Evolutionary conservation across 495 filamentous ascomycete species (phyloP), one percentile per base, ranked within the genome.

Genomic region (Xylaria flabelliformis): DNA sequence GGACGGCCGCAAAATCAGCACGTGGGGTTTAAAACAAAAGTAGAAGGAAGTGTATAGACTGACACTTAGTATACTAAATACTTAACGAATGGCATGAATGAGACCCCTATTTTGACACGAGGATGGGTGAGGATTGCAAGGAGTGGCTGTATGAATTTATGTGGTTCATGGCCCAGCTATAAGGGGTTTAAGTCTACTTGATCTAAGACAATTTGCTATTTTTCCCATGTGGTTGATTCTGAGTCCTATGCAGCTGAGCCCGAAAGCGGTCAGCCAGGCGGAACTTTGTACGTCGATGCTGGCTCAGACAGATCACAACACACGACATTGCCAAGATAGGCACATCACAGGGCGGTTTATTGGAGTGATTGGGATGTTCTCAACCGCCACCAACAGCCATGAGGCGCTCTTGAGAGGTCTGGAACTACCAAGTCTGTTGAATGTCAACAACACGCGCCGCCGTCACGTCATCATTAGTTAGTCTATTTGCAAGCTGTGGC

Each of bases 1-100:
- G 64, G 55, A 73, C 64, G 65, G 71, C 71, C 56, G 15, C 64
- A 29, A 73, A 56, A 67, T 6, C 64, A 72, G 70, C 70, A 72
- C 70, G 51, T 64, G 64, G 46, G 50, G 19, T n/a, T 46, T 24
- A 65, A 29, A 53, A 66, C 17, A 42, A 56, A 48, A 8, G 15
- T 34, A 9, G 46, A 26, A 41, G 34, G 13, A n/a, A n/a, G 21
- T 42, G 29, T 12, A 72, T 32, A 32, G 64, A 68, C 8, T 17
- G 55, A 32, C 34, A 56, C n/a, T 44, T 56, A 69, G 5, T 8
- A 61, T 9, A 13, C 44, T 29, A 44, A 67, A 29, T 29, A 55
- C 21, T 32, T 34, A 51, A 44, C 50, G 41, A 39, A 64, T 68
- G 56, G 42, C 29, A 73, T 46, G 41, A 17, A 34, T 0, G 1